Conservation (phyloP, 768 basidiomycete genomes). For the Lentinula detonsa region DNA sequence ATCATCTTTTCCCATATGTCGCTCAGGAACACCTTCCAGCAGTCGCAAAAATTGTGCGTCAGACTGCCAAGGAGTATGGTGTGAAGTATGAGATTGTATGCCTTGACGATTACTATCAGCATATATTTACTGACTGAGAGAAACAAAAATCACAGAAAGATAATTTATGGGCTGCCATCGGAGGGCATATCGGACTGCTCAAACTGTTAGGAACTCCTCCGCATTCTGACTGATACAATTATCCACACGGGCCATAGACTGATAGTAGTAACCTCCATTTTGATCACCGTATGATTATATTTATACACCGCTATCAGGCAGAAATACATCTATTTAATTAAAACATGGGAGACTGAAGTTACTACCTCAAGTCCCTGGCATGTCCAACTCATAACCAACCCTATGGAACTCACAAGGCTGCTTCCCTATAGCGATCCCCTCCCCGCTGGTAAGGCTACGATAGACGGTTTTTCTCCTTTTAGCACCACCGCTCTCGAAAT, state of each 20-base stretch:
- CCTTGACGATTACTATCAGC: no score
- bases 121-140: not conserved
- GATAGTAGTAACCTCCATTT: no score
- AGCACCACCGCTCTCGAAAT: slow-evolving; percentile 15
- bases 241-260: no score
- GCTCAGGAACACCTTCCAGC: not conserved
- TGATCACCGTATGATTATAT: no score
- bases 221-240: not conserved
- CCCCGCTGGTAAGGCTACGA: slow-evolving; percentile 28
- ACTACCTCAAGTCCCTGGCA: not conserved
- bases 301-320: no score
- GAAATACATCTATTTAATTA: no score
- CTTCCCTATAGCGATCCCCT: slow-evolving; percentile 55
- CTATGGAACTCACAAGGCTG: slow-evolving; percentile 60
- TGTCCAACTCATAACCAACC: slow-evolving; percentile 19
- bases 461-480: slow-evolving; percentile 14
- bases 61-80: not conserved
- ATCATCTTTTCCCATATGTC: not conserved
- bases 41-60: not conserved
- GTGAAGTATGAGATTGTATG: not conserved
- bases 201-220: not conserved
- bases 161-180: not conserved
- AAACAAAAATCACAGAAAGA: not conserved
- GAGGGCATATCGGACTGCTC: not conserved
- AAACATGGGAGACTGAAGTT: no score